phyloP scores from a whole-genome alignment of 495 filamentous ascomycete species.

The Bacidia gigantensis region DNA sequence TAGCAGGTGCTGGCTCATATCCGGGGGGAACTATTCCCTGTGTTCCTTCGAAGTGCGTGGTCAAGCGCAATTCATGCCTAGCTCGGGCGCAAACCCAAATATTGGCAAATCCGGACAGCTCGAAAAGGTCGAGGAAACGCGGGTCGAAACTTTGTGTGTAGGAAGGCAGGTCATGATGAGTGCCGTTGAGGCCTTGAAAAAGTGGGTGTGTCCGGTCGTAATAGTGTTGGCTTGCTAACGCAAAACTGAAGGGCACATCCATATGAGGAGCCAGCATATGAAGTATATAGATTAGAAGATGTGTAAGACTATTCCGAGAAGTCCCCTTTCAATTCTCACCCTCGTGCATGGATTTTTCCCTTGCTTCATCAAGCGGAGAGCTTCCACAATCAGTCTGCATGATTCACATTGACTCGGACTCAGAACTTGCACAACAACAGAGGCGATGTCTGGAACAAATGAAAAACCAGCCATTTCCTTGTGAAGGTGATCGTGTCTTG shows the following conservation, averaged over 20 bases:
- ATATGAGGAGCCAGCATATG: slow-evolving; percentile 65
- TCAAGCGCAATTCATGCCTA: slow-evolving; percentile 30
- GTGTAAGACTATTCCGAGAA: slow-evolving; percentile 37
- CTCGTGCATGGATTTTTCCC: too few species aligned
- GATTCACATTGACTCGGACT: background rate
- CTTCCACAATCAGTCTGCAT: too few species aligned
- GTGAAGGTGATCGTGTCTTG: too few species aligned
- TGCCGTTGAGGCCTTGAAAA: slow-evolving; percentile 29
- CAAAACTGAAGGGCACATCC: slow-evolving; percentile 46
- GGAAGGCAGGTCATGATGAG: slow-evolving; percentile 33
- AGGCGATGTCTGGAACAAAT: too few species aligned
- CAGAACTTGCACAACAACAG: background rate
- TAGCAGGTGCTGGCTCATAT: slow-evolving; percentile 29
- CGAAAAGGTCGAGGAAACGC: slow-evolving; percentile 38
- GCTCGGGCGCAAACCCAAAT: slow-evolving; percentile 24
- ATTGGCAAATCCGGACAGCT: slow-evolving; percentile 28
- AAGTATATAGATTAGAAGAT: slow-evolving; percentile 60
- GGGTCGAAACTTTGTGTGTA: slow-evolving; percentile 39
- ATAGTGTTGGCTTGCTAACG: background rate
- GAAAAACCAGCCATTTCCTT: too few species aligned
- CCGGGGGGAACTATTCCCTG: slow-evolving; percentile 31
- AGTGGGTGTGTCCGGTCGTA: slow-evolving; percentile 1
- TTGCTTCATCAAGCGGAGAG: too few species aligned
- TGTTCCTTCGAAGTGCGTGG: slow-evolving; percentile 30
- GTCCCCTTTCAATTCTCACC: background rate